A percentile compares a stretch with the other conserved stretches of the same genome.
phyloP scores from a whole-genome alignment of 1,284 basidiomycete species.

The Irpex lacteus region DNA sequence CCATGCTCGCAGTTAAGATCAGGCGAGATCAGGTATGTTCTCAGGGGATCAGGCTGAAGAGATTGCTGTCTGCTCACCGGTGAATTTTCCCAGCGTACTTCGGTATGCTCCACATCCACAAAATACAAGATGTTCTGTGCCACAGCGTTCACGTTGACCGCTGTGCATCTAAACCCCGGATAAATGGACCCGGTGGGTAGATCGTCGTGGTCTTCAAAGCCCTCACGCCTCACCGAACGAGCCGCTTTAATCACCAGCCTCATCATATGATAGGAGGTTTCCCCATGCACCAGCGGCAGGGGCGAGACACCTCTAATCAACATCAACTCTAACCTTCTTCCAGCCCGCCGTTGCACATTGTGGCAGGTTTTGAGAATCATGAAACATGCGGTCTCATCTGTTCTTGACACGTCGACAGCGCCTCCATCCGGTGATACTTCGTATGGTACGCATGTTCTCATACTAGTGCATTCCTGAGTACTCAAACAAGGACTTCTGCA shows the following conservation, averaged over 20 bases:
- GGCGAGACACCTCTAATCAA: not conserved
- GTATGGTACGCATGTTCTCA: slow-evolving; percentile 8
- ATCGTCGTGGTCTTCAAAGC: not conserved
- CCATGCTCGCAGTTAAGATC: not conserved
- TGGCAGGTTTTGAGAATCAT: slow-evolving; percentile 3
- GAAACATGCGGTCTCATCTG: slow-evolving; percentile 9
- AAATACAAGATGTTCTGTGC: not conserved
- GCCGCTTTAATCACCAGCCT: not conserved
- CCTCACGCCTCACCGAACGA: not conserved
- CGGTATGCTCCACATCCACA: not conserved
- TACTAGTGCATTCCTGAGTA: slow-evolving; percentile 1
- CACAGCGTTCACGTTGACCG: not conserved
- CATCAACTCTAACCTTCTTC: not conserved
- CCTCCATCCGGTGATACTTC: slow-evolving; percentile 4
- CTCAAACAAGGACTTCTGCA: not conserved
- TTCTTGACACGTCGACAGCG: slow-evolving; percentile 4
- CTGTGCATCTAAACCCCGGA: slow-evolving; percentile 4
- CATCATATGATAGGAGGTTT: slow-evolving; percentile 9
- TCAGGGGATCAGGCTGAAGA: not conserved
- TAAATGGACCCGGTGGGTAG: not conserved
- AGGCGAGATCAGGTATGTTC: not conserved
- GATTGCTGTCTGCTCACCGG: not conserved
- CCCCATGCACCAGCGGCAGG: slow-evolving; percentile 2
- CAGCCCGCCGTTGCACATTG: slow-evolving; percentile 6
- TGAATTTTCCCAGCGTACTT: not conserved